Conservation (phyloP, 257 asterid species). For the Fraxinus cuspidata region DNA sequence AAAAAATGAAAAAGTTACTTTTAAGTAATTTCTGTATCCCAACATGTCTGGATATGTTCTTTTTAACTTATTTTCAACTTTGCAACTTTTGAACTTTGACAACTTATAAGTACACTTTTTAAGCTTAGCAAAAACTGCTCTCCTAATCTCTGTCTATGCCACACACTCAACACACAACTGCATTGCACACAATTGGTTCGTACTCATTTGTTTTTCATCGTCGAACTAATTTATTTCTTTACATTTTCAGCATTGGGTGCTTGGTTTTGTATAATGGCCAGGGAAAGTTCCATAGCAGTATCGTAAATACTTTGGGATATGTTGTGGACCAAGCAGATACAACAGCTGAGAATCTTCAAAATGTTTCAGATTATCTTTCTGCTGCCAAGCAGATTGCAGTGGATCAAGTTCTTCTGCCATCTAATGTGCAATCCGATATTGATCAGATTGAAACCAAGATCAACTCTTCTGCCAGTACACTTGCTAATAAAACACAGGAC, state of each 20-base stretch:
- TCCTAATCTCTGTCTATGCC: conserved; percentile 5
- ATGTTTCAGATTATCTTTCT: conserved; percentile 71
- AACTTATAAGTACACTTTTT: background rate
- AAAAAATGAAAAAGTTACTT: background rate
- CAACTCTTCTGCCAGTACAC: conserved; percentile 74
- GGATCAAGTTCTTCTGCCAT: conserved; percentile 63
- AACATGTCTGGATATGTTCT: background rate
- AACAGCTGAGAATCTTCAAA: conserved; percentile 54
- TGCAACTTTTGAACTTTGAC: background rate
- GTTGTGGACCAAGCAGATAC: conserved; percentile 66
- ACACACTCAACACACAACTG: background rate
- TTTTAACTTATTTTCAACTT: background rate
- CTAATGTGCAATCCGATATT: conserved; percentile 67
- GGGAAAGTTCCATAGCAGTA: conserved; percentile 58
- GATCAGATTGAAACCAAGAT: conserved; percentile 66
- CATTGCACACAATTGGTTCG: background rate
- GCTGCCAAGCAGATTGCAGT: conserved; percentile 72
- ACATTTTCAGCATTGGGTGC: conserved; percentile 62
- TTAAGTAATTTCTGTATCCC: background rate
- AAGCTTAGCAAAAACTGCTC: background rate
- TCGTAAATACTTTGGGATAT: conserved; percentile 48
- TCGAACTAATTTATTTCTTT: conserved; percentile 8
- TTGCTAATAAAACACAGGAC: conserved; percentile 54
- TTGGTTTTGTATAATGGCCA: conserved; percentile 66
- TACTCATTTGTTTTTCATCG: background rate